Evolutionary conservation across 1,284 basidiomycete genomes (phyloP), one percentile per base, ranked within the genome.

Genomic region (Butyriboletus regius): DNA sequence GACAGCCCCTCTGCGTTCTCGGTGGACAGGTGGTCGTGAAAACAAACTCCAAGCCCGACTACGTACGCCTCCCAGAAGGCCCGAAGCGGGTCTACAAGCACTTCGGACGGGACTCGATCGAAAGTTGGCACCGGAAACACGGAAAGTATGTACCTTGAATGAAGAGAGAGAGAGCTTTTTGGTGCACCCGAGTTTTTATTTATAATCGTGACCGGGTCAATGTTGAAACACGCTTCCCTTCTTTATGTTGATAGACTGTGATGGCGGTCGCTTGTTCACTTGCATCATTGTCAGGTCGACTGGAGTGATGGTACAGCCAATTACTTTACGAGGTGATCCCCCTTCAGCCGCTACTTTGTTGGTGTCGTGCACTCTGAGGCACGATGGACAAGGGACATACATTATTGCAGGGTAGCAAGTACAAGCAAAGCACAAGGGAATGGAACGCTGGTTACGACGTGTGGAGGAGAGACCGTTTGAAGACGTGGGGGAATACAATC

Each of bases 1-100:
- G 17, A 49, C 15, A 3, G 5, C 4, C 7, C 6, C 2, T 3
- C 12, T 17, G 8, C 7, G 18, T 41, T 7, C 32, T 10, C n/a
- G 18, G 38, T 9, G 17, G 17, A 42, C 49, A 81, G 81, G 71
- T 75, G 7, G 72, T 74, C 46, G 55, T 76, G 42, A 72, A 69
- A 50, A 57, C 64, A 2, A 59, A 72, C 53, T 79, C 77, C 31
- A 82, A 81, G 54, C 79, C 79, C 2, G 67, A 61, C 4, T 81
- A 79, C 39, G 81, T 81, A 42, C 75, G 76, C 41, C 73, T 82
- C 20, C 81, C 81, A 0, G 80, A 79, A 52, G 81, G 78, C 4
- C 36, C 67, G 2, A 80, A 77, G 58, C 57, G 71, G n/a, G 55
- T 68, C 0, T 75, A 76, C 56, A 47, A 74, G 15, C 55, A 58